phyloP scores from a whole-genome alignment of 768 basidiomycete genomes.

The Mycena epipterygia region DNA sequence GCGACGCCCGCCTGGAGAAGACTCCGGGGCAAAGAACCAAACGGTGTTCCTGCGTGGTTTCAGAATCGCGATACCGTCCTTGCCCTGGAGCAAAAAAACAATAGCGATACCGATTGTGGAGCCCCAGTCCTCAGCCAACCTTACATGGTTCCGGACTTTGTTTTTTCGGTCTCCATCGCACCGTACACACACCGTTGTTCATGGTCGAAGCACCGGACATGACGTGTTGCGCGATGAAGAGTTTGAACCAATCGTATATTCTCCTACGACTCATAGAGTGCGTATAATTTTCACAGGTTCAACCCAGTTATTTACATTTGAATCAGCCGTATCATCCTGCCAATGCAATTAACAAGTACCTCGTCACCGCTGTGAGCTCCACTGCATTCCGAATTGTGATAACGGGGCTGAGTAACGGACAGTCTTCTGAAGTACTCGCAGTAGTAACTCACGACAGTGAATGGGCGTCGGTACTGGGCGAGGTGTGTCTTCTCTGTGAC shows the following conservation, averaged over 20 bases:
- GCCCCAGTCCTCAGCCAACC: too few species aligned
- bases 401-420: too few species aligned
- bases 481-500: not conserved
- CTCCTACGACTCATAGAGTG: not conserved
- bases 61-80: conserved; percentile 16
- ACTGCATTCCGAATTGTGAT: not conserved
- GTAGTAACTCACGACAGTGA: conserved; percentile 13
- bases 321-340: conserved; percentile 8
- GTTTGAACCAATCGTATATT: not conserved
- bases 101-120: too few species aligned
- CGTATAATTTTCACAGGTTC: not conserved
- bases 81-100: not conserved
- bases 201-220: too few species aligned
- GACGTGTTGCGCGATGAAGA: too few species aligned
- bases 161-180: too few species aligned
- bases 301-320: not conserved
- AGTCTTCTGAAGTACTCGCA: not conserved
- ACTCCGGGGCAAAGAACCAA: conserved; percentile 19
- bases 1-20: not conserved
- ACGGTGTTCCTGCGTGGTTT: conserved; percentile 30
- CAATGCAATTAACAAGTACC: not conserved
- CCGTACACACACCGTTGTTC: too few species aligned
- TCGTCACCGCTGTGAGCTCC: not conserved
- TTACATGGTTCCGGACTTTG: too few species aligned
- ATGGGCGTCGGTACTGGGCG: conserved; percentile 1